Evolutionary conservation across 371 early-diverging fungal species (phyloP).

Genomic region (Choanephora cucurbitarum): DNA sequence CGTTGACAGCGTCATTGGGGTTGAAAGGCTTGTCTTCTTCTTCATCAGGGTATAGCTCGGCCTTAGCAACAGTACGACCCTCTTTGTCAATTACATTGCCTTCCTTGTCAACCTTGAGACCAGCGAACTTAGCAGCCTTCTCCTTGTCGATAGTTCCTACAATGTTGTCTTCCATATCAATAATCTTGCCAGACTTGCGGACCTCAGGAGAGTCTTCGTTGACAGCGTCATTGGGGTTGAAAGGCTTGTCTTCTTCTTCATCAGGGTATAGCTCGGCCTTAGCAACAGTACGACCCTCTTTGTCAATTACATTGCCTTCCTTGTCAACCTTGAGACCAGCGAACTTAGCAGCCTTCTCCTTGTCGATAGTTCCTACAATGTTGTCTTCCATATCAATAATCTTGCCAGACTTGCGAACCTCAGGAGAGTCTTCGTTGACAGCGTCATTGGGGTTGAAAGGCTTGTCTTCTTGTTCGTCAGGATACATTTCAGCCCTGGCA

Average conservation of each 20-base stretch:
- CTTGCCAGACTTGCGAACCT: slow-evolving; percentile 19
- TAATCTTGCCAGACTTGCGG: slow-evolving; percentile 15
- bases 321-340: slow-evolving; percentile 20
- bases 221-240: slow-evolving; percentile 17
- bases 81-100: slow-evolving; percentile 12
- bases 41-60: slow-evolving; percentile 3
- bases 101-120: slow-evolving; percentile 14
- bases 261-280: slow-evolving; percentile 8
- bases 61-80: slow-evolving; percentile 8
- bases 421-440: slow-evolving; percentile 19
- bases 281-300: slow-evolving; percentile 8
- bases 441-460: slow-evolving; percentile 18
- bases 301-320: slow-evolving; percentile 20
- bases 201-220: slow-evolving; percentile 22
- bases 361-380: slow-evolving; percentile 12
- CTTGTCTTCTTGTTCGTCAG: slow-evolving; percentile 18
- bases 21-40: neutral
- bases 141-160: slow-evolving; percentile 13
- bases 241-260: slow-evolving; percentile 7
- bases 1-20: slow-evolving; percentile 1
- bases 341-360: slow-evolving; percentile 7
- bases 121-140: slow-evolving; percentile 12
- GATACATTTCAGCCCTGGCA: slow-evolving; percentile 6
- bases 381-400: slow-evolving; percentile 21
- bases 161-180: slow-evolving; percentile 20